phyloP scores from a whole-genome alignment of 768 basidiomycete genomes.

The Filobasidium floriforme region DNA sequence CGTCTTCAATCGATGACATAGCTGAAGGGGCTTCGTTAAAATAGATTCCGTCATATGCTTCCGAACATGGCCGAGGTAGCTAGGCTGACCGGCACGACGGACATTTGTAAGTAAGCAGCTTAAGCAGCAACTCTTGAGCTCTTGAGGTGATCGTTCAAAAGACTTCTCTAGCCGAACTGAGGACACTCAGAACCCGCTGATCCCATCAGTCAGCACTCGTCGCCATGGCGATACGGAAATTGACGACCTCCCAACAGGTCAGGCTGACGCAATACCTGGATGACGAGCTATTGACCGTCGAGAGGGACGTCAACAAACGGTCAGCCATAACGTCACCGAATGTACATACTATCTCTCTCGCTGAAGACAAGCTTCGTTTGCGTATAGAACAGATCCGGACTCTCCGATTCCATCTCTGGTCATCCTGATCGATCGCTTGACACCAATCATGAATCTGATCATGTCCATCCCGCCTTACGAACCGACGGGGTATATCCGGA shows the following conservation, averaged over 20 bases:
- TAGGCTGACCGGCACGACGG: too few species aligned
- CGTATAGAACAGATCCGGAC: not conserved
- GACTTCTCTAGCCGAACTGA: too few species aligned
- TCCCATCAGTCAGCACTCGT: not conserved
- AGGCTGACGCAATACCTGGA: slow-evolving; percentile 7
- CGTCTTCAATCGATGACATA: too few species aligned
- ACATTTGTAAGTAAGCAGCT: too few species aligned
- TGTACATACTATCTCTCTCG: not conserved
- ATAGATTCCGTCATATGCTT: too few species aligned
- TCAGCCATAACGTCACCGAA: not conserved
- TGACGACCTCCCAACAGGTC: not conserved
- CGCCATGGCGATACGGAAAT: not conserved
- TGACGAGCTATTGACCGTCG: not conserved
- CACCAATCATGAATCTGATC: slow-evolving; percentile 5
- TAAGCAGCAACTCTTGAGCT: too few species aligned
- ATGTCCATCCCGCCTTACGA: not conserved
- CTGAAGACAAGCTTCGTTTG: not conserved
- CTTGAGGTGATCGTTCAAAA: too few species aligned
- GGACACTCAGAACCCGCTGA: too few species aligned
- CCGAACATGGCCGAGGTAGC: not conserved
- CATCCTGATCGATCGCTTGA: not conserved
- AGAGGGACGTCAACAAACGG: slow-evolving; percentile 6
- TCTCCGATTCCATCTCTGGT: not conserved
- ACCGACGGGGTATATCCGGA: slow-evolving; percentile 1
- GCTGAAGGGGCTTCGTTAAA: too few species aligned